These are phyloP conservation scores for Austroboletus eburneus DNA, from an alignment of 768 basidiomycete genomes.

Conservation along the genomic window DNA sequence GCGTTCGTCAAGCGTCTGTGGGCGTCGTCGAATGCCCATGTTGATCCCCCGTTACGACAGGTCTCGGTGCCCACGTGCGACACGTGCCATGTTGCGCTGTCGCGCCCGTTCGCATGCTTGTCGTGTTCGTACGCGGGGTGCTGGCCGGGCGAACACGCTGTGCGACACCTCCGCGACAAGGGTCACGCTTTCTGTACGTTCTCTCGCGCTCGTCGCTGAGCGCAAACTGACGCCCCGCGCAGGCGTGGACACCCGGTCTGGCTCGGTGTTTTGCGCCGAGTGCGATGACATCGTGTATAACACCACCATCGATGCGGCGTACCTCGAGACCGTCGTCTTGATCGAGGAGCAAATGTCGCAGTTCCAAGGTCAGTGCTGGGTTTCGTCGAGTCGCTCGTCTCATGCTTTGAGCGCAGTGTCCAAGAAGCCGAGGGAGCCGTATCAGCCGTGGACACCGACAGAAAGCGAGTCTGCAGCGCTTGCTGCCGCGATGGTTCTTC, in stretches of 20 bases:
- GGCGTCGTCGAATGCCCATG: neutral
- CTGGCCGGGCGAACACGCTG: constrained; percentile 58
- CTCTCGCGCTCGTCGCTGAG: neutral
- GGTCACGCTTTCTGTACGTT: constrained; percentile 66
- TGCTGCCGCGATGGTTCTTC: constrained; percentile 45
- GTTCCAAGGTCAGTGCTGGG: constrained; percentile 39
- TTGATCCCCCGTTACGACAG: constrained; percentile 31
- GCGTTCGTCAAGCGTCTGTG: constrained; percentile 16
- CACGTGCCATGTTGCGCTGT: constrained; percentile 50
- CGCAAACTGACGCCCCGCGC: neutral
- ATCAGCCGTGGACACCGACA: constrained; percentile 45
- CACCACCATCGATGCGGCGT: constrained; percentile 43
- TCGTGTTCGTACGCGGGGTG: constrained; percentile 70
- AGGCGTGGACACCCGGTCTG: constrained; percentile 75
- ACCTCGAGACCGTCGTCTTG: constrained; percentile 41
- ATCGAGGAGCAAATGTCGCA: constrained; percentile 59
- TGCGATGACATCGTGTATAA: constrained; percentile 79
- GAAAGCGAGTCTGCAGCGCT: constrained; percentile 42
- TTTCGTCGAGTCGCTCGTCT: neutral
- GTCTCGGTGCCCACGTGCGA: constrained; percentile 60
- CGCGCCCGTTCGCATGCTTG: constrained; percentile 69
- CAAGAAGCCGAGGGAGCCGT: constrained; percentile 44
- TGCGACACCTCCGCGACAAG: constrained; percentile 50
- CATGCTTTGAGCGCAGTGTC: constrained; percentile 22
- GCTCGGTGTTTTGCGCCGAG: constrained; percentile 66